Base-by-base conservation (phyloP, 73 alveolate species). In the Stentor roeselii region DNA sequence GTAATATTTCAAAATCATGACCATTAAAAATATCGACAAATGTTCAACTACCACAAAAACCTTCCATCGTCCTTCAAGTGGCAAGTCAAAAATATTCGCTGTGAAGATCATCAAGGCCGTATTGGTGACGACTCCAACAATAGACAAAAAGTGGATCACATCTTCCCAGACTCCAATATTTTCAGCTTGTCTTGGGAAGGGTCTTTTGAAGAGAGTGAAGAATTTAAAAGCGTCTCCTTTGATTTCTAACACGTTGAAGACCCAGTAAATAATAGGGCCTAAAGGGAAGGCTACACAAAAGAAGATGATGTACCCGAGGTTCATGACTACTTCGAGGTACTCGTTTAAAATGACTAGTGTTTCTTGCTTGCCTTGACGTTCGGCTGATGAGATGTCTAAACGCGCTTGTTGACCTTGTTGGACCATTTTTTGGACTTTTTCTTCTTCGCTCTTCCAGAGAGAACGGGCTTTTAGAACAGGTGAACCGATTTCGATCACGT, bases 251-350 rank as follows among this genome's bases (percentile, higher is more conserved):
- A 76, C n/a, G 39, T 76, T 76, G 39, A 27, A 76, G 34, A 76
- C 21, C 60, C 84, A 76, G 39, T 41, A 76, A 39, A 76, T 39
- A 37, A 41, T 21, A 76, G 84, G 84, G 36, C 84, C 84, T 35
- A 76, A 76, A 21, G 84, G 84, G 39, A 76, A 76, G 21, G 84
- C 84, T 1, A 76, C 84, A 76, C 84, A 76, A 2, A 76, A 76
- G 67, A 76, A 41, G 6, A 76, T 76, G 84, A 76, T 41, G 34
- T 76, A 76, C 0, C 84, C 84, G 39, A 21, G 39, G n/a, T 39
- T 37, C 75, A 76, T 76, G 0, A 30, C 60, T 21, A 37, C n/a
- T 76, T 76, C 84, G n/a, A 76, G 37, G 31, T 76, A 76, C 31
- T 76, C 84, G 76, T 34, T 38, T 1, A 76, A 32, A 1, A 67